A percentile compares a stretch with the other conserved stretches of the same genome.
Evolutionary conservation across 2,329 filamentous ascomycete species (phyloP).

Genomic region (Xylaria digitata): DNA sequence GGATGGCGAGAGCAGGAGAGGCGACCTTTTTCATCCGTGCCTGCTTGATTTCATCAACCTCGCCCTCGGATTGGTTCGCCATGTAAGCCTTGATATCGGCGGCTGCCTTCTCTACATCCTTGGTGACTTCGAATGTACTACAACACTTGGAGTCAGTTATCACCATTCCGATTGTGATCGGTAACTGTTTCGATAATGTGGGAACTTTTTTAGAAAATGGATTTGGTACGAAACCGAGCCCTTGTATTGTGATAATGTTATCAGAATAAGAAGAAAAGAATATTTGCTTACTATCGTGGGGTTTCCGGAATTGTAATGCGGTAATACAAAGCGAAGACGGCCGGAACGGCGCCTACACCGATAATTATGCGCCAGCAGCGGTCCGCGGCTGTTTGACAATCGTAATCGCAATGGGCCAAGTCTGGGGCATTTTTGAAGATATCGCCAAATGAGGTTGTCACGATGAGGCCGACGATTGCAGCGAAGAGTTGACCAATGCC

Average conservation of each 20-base stretch:
- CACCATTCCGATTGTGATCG: background rate
- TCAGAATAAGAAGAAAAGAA: background rate
- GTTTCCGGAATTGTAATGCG: slow-evolving; percentile 88
- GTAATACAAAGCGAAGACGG: slow-evolving; percentile 84
- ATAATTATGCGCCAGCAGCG: slow-evolving; percentile 86
- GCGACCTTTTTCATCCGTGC: slow-evolving; percentile 65
- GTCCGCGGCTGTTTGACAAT: slow-evolving; percentile 77
- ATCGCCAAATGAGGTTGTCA: slow-evolving; percentile 71
- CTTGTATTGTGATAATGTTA: background rate
- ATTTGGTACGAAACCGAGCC: background rate
- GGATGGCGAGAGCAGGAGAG: slow-evolving; percentile 67
- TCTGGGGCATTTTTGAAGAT: slow-evolving; percentile 58
- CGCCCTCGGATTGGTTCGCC: slow-evolving; percentile 59
- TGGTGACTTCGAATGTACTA: slow-evolving; percentile 78
- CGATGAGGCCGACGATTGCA: slow-evolving; percentile 76
- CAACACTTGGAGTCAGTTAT: slow-evolving; percentile 4
- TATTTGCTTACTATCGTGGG: slow-evolving; percentile 68
- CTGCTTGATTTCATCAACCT: slow-evolving; percentile 60
- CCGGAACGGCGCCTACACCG: slow-evolving; percentile 81
- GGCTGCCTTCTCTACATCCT: slow-evolving; percentile 79
- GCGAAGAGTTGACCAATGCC: slow-evolving; percentile 81
- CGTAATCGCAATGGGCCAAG: slow-evolving; percentile 64
- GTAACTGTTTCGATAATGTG: background rate
- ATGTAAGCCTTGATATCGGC: slow-evolving; percentile 75
- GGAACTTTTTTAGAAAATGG: background rate